Evolutionary conservation across 768 basidiomycete genomes (phyloP).

Genomic region (Suillus spraguei): DNA sequence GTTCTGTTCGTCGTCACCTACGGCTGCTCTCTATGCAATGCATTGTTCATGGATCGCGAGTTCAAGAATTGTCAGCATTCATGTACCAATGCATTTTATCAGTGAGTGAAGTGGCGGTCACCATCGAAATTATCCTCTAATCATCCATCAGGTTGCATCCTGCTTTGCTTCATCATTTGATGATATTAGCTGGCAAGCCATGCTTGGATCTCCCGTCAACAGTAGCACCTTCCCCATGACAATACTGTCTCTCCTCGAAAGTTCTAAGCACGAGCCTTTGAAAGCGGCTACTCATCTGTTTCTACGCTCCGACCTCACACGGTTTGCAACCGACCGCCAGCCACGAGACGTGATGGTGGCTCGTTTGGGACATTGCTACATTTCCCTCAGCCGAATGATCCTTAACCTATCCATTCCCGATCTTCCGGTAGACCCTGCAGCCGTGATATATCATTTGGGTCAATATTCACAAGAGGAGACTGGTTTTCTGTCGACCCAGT

Average conservation of each 20-base stretch:
- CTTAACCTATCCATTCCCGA: slow-evolving; percentile 80
- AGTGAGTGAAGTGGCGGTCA: slow-evolving; percentile 34
- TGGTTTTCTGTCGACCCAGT: slow-evolving; percentile 45
- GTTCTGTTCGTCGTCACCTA: slow-evolving; percentile 40
- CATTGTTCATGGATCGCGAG: slow-evolving; percentile 38
- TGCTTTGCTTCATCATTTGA: slow-evolving; percentile 48
- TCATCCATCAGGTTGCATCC: slow-evolving; percentile 39
- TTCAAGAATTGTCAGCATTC: slow-evolving; percentile 43
- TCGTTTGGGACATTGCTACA: slow-evolving; percentile 54
- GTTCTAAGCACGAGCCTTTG: slow-evolving; percentile 38
- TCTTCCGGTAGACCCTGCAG: slow-evolving; percentile 84
- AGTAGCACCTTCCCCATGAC: slow-evolving; percentile 22
- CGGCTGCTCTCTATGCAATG: slow-evolving; percentile 43
- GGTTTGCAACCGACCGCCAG: slow-evolving; percentile 16
- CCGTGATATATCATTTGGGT: slow-evolving; percentile 50
- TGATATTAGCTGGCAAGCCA: slow-evolving; percentile 19
- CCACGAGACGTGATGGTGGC: slow-evolving; percentile 27
- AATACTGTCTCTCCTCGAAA: slow-evolving; percentile 35
- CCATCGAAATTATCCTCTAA: slow-evolving; percentile 12
- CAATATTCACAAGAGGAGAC: slow-evolving; percentile 48
- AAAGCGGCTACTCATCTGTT: slow-evolving; percentile 33
- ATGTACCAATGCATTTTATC: slow-evolving; percentile 43
- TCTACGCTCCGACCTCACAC: slow-evolving; percentile 26
- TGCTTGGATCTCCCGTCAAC: slow-evolving; percentile 12
- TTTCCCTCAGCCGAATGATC: slow-evolving; percentile 59